Conservation (phyloP, 352 stramenopile genomes). For the Globisporangium megalacanthum region DNA sequence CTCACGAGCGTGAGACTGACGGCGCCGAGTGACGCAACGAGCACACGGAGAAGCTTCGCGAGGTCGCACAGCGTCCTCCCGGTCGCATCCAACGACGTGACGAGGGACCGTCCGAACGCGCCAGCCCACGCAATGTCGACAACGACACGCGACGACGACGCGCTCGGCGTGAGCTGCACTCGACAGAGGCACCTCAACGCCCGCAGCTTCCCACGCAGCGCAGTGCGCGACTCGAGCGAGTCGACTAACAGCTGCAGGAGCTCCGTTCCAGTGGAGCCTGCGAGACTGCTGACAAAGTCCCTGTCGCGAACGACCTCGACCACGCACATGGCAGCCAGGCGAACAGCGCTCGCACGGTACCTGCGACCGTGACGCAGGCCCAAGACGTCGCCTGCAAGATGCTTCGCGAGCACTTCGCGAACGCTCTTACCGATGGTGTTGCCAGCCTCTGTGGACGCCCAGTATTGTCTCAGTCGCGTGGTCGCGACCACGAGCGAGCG, state of each 20-base stretch:
- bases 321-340: neutral
- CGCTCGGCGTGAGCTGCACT: neutral
- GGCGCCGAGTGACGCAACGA: neutral
- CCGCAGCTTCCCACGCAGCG: neutral
- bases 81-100: neutral
- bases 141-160: neutral
- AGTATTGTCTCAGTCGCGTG: too few species aligned
- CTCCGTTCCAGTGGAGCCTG: neutral
- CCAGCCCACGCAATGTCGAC: neutral
- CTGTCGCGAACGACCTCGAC: neutral
- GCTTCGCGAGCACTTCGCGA: too few species aligned
- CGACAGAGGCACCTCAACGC: constrained; percentile 4
- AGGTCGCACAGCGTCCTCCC: neutral
- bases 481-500: too few species aligned
- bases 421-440: too few species aligned
- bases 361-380: too few species aligned
- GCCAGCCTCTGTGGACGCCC: too few species aligned
- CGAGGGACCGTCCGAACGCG: neutral
- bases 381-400: neutral
- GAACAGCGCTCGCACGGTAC: neutral
- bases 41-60: neutral
- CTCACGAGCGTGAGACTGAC: neutral
- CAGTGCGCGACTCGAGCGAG: neutral
- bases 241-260: neutral
- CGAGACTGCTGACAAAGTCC: neutral